These are phyloP conservation scores for Sicyos edulis DNA, from an alignment of 306 rosid species.

Conservation along the genomic window DNA sequence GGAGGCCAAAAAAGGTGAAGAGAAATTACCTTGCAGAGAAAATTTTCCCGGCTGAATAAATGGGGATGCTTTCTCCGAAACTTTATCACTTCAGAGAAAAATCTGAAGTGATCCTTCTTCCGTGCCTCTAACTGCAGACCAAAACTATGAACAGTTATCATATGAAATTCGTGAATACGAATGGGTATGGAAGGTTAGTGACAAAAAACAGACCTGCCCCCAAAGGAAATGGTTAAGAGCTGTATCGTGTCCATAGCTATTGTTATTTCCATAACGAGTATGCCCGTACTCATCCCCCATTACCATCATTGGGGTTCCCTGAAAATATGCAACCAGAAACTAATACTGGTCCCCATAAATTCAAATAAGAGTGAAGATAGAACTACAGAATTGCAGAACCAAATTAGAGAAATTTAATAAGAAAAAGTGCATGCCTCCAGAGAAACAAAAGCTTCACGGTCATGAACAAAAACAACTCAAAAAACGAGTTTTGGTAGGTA, in stretches of 20 bases:
- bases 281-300: conserved; percentile 98
- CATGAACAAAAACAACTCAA: neutral
- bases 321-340: conserved; percentile 31
- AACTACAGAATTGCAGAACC: conserved; percentile 8
- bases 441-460: neutral
- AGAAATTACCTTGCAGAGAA: conserved; percentile 55
- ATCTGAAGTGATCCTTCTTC: conserved; percentile 65
- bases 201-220: conserved; percentile 45
- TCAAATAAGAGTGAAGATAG: conserved; percentile 7
- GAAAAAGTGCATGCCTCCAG: neutral
- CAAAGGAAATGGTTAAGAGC: conserved; percentile 73
- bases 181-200: neutral
- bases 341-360: conserved; percentile 20
- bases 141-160: conserved; percentile 18
- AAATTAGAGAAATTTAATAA: neutral
- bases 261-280: conserved; percentile 87
- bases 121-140: conserved; percentile 54
- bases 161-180: conserved; percentile 24
- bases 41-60: conserved; percentile 52
- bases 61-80: conserved; percentile 48
- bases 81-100: conserved; percentile 65
- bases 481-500: neutral
- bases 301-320: conserved; percentile 97
- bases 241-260: conserved; percentile 87
- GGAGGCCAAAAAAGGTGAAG: conserved; percentile 1